phyloP scores from a whole-genome alignment of 805 yeast genomes.

The Barnettozyma wickerhamii region DNA sequence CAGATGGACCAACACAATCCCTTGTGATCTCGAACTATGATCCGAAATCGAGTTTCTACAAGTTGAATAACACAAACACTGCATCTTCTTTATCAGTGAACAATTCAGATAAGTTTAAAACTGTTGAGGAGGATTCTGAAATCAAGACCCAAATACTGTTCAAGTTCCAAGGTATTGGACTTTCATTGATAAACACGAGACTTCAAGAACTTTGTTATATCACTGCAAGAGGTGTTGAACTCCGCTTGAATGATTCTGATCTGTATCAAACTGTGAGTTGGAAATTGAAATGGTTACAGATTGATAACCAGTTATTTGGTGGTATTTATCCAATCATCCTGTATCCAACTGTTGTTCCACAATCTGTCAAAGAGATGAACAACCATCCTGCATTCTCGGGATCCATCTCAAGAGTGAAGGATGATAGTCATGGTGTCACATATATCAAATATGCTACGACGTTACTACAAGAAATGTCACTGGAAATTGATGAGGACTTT shows the following conservation, averaged over 20 bases:
- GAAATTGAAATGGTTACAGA: slow-evolving; percentile 90
- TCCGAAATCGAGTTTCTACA: slow-evolving; percentile 71
- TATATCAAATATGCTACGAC: slow-evolving; percentile 90
- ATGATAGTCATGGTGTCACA: slow-evolving; percentile 83
- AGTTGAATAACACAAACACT: slow-evolving; percentile 30
- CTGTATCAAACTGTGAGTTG: slow-evolving; percentile 73
- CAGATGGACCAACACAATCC: slow-evolving; percentile 94
- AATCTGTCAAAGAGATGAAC: slow-evolving; percentile 75
- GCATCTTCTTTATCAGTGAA: slow-evolving; percentile 31
- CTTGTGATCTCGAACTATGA: slow-evolving; percentile 81
- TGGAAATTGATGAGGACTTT: slow-evolving; percentile 94
- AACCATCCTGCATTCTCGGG: slow-evolving; percentile 90
- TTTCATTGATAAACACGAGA: slow-evolving; percentile 72
- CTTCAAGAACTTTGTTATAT: slow-evolving; percentile 77
- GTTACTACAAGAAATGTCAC: slow-evolving; percentile 82
- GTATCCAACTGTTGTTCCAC: slow-evolving; percentile 88
- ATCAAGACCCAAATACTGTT: slow-evolving; percentile 42
- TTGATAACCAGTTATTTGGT: slow-evolving; percentile 88
- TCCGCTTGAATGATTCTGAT: slow-evolving; percentile 79
- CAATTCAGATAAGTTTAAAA: slow-evolving; percentile 48
- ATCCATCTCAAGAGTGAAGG: slow-evolving; percentile 78
- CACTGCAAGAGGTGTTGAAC: slow-evolving; percentile 77
- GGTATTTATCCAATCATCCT: slow-evolving; percentile 82
- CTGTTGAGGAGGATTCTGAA: slow-evolving; percentile 34
- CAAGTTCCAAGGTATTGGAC: slow-evolving; percentile 78